phyloP scores from a whole-genome alignment of 2,329 filamentous ascomycete genomes.

The Pseudogymnoascus sp. region DNA sequence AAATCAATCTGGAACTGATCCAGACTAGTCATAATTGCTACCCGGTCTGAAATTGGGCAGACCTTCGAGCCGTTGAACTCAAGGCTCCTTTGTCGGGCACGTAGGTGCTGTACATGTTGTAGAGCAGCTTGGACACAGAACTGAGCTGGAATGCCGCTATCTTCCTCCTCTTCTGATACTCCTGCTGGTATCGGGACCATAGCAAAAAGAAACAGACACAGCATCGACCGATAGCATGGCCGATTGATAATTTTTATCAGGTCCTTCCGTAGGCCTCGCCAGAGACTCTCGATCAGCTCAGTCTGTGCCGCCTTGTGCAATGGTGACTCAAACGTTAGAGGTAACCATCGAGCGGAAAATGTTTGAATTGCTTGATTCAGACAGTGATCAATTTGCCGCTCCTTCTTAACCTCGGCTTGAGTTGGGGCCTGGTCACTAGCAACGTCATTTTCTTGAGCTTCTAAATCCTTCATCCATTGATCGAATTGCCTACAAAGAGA shows the following conservation, averaged over 20 bases:
- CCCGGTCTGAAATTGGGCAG: constrained; percentile 20
- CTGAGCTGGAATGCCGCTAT: constrained; percentile 32
- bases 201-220: constrained; percentile 33
- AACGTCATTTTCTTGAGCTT: constrained; percentile 17
- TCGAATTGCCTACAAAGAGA: constrained; percentile 23
- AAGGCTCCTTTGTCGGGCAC: constrained; percentile 31
- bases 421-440: constrained; percentile 6
- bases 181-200: constrained; percentile 33
- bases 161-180: constrained; percentile 34
- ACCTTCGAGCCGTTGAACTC: constrained; percentile 35
- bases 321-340: constrained; percentile 15
- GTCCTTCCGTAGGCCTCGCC: constrained; percentile 31
- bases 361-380: constrained; percentile 21
- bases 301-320: constrained; percentile 9
- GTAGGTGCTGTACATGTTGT: constrained; percentile 33
- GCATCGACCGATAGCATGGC: constrained; percentile 33
- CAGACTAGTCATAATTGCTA: constrained; percentile 20
- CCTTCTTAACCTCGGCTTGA: constrained; percentile 11
- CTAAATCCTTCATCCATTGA: constrained; percentile 26
- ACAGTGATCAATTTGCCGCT: constrained; percentile 22
- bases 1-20: constrained; percentile 27
- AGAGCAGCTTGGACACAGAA: constrained; percentile 34
- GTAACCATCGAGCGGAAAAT: constrained; percentile 26
- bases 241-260: constrained; percentile 35
- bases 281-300: constrained; percentile 23